Evolutionary conservation across 2,329 filamentous ascomycete genomes (phyloP).

Genomic region (Colletotrichum godetiae): DNA sequence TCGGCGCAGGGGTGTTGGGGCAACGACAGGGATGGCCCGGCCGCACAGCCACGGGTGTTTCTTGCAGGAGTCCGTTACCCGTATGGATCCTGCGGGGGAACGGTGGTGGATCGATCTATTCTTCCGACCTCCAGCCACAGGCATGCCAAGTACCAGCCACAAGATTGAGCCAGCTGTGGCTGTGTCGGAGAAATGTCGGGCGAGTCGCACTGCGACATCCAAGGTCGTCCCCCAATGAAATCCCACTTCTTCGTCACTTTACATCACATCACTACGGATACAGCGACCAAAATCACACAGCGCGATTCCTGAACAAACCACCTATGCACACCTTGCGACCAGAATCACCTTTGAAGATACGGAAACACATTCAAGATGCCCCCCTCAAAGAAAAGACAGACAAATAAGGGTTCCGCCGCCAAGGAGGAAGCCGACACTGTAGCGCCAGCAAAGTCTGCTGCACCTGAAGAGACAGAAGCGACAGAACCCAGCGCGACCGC

Average conservation of each 20-base stretch:
- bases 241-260: conserved; percentile 10
- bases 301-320: neutral
- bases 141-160: neutral
- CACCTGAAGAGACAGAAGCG: conserved; percentile 36
- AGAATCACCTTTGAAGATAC: neutral
- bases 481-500: conserved; percentile 33
- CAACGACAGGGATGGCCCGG: conserved; percentile 24
- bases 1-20: conserved; percentile 20
- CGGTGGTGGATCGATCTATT: conserved; percentile 25
- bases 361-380: conserved; percentile 47
- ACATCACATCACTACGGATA: neutral
- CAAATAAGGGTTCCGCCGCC: conserved; percentile 40
- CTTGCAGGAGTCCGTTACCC: conserved; percentile 26
- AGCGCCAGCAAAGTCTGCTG: conserved; percentile 18
- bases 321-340: neutral
- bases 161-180: neutral
- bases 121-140: conserved; percentile 7
- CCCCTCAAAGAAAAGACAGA: conserved; percentile 59
- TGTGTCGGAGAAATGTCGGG: conserved; percentile 24
- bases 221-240: neutral
- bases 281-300: neutral
- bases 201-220: neutral
- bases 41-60: conserved; percentile 33
- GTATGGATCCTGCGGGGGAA: conserved; percentile 29
- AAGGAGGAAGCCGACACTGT: conserved; percentile 33